Percentiles rank a stretch among this genome's conserved stretches.
Evolutionary conservation across 2,329 filamentous ascomycete species (phyloP).

Genomic region (Colletotrichum siamense): DNA sequence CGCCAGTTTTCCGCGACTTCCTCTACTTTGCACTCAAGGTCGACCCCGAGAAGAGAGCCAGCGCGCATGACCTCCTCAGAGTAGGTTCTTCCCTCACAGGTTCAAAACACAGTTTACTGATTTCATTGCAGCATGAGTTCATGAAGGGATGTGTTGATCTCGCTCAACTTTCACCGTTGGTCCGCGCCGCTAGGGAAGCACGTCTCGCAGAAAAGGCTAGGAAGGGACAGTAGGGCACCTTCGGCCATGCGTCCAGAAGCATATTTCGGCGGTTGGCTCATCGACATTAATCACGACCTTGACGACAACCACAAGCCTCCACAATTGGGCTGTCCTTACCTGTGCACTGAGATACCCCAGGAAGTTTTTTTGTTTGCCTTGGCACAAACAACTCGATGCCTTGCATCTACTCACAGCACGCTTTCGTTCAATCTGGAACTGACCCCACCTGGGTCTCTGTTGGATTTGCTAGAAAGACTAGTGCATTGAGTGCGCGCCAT

Average conservation of each 20-base stretch:
- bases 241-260: constrained; percentile 5
- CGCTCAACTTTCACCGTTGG: constrained; percentile 81
- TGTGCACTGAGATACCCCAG: constrained; percentile 21
- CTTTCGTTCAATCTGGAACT: not conserved
- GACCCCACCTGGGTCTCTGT: not conserved
- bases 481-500: not conserved
- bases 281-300: constrained; percentile 19
- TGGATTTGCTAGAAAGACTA: not conserved
- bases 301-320: constrained; percentile 13
- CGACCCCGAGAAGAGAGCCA: constrained; percentile 95
- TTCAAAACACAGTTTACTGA: not conserved
- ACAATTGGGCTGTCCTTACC: constrained; percentile 4
- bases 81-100: constrained; percentile 58
- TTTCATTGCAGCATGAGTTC: constrained; percentile 70
- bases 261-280: constrained; percentile 18
- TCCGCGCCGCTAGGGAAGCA: constrained; percentile 83
- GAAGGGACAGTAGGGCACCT: constrained; percentile 54
- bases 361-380: constrained; percentile 11
- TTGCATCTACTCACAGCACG: not conserved
- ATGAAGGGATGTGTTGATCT: constrained; percentile 79
- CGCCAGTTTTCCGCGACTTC: constrained; percentile 87
- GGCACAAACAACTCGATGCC: not conserved
- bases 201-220: constrained; percentile 84
- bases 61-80: constrained; percentile 89
- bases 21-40: constrained; percentile 93